Conservation (phyloP, 208 protist genomes). For the Leishmania braziliensis region DNA sequence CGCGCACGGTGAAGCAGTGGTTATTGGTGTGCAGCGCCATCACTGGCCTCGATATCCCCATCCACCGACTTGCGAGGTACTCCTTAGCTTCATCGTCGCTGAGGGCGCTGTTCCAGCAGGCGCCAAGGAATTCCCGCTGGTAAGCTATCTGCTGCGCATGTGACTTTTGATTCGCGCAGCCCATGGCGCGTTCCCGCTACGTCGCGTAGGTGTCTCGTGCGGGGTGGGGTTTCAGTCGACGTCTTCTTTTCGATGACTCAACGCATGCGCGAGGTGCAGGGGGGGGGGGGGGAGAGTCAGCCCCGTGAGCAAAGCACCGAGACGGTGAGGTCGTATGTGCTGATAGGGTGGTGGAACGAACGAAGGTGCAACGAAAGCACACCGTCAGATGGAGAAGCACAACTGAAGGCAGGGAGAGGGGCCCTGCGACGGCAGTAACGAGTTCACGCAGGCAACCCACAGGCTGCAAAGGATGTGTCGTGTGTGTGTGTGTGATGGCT, state of each 20-base stretch:
- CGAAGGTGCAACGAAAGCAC: not conserved
- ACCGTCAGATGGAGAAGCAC: not conserved
- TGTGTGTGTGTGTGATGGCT: conserved; percentile 11
- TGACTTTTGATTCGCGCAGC: conserved; percentile 32
- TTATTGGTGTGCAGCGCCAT: conserved; percentile 56
- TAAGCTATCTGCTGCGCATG: conserved; percentile 52
- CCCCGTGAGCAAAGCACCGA: not conserved
- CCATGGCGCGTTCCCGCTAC: conserved; percentile 25
- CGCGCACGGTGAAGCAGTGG: conserved; percentile 49
- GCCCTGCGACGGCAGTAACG: too few species aligned
- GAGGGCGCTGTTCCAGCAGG: conserved; percentile 56
- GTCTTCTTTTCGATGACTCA: not conserved
- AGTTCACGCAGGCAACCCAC: too few species aligned
- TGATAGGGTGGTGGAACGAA: not conserved
- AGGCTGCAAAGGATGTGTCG: too few species aligned
- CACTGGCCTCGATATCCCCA: conserved; percentile 45
- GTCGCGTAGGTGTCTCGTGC: not conserved
- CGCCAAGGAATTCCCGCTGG: conserved; percentile 58
- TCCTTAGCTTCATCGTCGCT: conserved; percentile 39
- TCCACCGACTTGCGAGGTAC: conserved; percentile 54
- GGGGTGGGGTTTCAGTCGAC: not conserved
- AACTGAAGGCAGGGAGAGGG: too few species aligned
- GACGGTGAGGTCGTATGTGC: not conserved
- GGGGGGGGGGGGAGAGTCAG: not conserved
- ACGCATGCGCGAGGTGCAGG: not conserved